Conservation (phyloP, 2,329 filamentous ascomycete genomes). For the Allantophomopsis lycopodina region DNA sequence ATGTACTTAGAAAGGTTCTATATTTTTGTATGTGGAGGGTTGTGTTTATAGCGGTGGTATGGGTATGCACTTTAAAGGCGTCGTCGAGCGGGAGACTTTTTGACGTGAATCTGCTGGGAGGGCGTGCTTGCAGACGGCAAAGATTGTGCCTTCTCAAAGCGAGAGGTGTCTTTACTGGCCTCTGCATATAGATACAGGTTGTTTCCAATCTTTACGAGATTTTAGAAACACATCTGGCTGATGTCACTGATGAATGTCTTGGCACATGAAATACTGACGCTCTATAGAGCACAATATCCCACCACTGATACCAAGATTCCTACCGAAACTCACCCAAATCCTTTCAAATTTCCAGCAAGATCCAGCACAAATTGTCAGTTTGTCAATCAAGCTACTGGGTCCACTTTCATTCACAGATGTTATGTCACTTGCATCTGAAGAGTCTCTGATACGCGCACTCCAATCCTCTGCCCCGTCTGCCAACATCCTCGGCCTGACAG, state of each 20-base stretch:
- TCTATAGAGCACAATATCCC: conserved; percentile 34
- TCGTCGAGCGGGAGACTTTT: no score
- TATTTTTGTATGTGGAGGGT: no score
- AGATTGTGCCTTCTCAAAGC: no score
- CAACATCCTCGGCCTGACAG: conserved; percentile 40
- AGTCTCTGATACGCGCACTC: conserved; percentile 36
- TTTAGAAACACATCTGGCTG: not conserved
- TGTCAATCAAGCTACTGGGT: conserved; percentile 40
- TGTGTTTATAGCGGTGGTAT: no score
- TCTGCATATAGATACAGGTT: not conserved
- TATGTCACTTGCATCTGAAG: conserved; percentile 35
- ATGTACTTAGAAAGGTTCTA: not conserved
- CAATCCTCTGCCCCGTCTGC: conserved; percentile 38
- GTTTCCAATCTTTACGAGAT: not conserved
- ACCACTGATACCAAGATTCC: conserved; percentile 34
- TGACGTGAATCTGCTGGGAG: no score
- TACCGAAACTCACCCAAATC: conserved; percentile 37
- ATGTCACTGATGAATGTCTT: not conserved
- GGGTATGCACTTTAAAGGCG: no score
- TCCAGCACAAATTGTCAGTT: conserved; percentile 32
- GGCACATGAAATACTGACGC: not conserved
- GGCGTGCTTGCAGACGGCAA: no score
- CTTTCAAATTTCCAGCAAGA: conserved; percentile 36
- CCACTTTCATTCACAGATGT: conserved; percentile 37
- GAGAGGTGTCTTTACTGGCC: no score